Evolutionary conservation across 2,329 filamentous ascomycete genomes (phyloP).

Genomic region (Sporothrix euskadiensis): DNA sequence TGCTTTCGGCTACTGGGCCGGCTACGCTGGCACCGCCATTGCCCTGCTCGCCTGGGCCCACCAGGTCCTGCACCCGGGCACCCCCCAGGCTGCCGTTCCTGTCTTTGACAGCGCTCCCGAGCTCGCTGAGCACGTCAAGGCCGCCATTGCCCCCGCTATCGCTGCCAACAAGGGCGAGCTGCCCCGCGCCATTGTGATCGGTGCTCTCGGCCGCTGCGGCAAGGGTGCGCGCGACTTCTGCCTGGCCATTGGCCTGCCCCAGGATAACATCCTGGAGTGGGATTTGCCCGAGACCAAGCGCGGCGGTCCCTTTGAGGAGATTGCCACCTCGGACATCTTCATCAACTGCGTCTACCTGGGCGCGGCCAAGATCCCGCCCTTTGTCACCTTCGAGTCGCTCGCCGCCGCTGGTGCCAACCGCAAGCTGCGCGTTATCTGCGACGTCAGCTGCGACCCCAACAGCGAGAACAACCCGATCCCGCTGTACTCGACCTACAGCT

Average conservation of each 20-base stretch:
- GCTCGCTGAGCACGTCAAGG: conserved; percentile 73
- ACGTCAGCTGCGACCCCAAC: conserved; percentile 74
- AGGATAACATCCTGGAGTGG: conserved; percentile 65
- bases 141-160: conserved; percentile 64
- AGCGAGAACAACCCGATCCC: conserved; percentile 66
- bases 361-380: conserved; percentile 69
- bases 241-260: conserved; percentile 69
- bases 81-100: conserved; percentile 23
- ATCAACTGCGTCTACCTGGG: conserved; percentile 86
- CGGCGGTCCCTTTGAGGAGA: conserved; percentile 77
- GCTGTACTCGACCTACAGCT: conserved; percentile 81
- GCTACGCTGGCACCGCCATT: conserved; percentile 72
- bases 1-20: conserved; percentile 73
- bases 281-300: conserved; percentile 78
- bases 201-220: conserved; percentile 80
- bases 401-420: conserved; percentile 64
- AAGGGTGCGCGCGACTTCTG: conserved; percentile 81
- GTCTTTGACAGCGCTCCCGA: conserved; percentile 46
- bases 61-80: conserved; percentile 64
- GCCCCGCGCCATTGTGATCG: conserved; percentile 80
- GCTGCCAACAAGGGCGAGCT: conserved; percentile 60
- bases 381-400: conserved; percentile 72
- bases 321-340: conserved; percentile 73
- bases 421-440: conserved; percentile 76
- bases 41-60: conserved; percentile 80